Percentiles rank a stretch among this genome's conserved stretches.
Conservation (phyloP, 192 early-diverging fungal genomes). For the Coemansia sp. region DNA sequence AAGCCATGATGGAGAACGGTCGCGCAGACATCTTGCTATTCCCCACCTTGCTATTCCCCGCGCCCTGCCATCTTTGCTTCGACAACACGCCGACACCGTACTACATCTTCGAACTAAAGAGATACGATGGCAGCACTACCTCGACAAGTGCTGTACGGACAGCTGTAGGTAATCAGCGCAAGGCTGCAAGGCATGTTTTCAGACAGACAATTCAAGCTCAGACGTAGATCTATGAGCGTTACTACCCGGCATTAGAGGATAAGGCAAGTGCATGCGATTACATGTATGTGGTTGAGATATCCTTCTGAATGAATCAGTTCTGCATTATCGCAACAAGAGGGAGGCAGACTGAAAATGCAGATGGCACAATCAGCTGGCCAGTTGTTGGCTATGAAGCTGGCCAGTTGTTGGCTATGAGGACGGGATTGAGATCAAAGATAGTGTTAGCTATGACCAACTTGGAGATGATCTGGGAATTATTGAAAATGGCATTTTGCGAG, state of each 20-base stretch:
- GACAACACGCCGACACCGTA: background rate
- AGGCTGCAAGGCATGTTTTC: background rate
- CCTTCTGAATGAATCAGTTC: slow-evolving; percentile 3
- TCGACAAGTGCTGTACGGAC: background rate
- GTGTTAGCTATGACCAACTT: background rate
- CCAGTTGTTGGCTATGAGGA: too few species aligned
- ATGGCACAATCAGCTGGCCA: background rate
- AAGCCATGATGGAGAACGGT: background rate
- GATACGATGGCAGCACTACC: background rate
- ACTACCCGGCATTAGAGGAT: background rate
- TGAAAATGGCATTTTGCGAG: background rate
- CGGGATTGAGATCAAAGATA: background rate
- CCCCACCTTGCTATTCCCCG: background rate
- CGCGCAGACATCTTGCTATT: slow-evolving; percentile 9
- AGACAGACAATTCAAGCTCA: background rate
- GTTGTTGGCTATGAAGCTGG: background rate
- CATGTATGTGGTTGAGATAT: background rate
- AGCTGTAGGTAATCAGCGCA: background rate
- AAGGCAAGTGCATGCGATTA: background rate
- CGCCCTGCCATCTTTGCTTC: background rate
- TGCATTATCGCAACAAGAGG: background rate
- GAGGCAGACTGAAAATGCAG: too few species aligned
- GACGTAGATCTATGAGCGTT: slow-evolving; percentile 5
- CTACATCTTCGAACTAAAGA: slow-evolving; percentile 3
- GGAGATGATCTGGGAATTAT: background rate